Conservation (phyloP, 129 eudicot species). For the Arctium lappa region DNA sequence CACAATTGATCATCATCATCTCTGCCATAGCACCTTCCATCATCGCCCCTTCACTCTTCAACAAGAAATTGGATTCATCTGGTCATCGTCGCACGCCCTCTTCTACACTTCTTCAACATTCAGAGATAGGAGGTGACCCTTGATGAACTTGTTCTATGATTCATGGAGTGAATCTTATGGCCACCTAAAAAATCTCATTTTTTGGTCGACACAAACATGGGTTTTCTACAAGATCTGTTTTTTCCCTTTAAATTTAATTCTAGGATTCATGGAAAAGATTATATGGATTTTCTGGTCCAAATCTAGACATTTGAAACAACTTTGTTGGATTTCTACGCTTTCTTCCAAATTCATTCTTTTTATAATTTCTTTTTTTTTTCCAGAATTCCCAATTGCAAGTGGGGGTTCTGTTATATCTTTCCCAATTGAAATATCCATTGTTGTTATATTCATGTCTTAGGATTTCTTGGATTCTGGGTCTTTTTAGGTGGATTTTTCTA, state of each 20-base stretch:
- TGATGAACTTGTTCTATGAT: no score
- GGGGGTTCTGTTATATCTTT: neutral
- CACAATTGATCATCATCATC: no score
- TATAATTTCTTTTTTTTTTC: neutral
- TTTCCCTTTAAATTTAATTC: neutral
- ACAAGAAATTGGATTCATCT: no score
- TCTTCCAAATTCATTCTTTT: no score
- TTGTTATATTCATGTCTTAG: neutral
- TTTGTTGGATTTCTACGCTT: slow-evolving; percentile 18
- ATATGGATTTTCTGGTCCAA: slow-evolving; percentile 17
- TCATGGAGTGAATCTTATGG: no score
- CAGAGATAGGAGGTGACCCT: no score
- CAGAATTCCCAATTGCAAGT: no score
- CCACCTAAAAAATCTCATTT: slow-evolving; percentile 11
- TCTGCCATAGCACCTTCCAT: no score
- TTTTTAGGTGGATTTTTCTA: slow-evolving; percentile 2
- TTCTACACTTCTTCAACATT: no score
- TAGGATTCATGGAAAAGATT: slow-evolving; percentile 9
- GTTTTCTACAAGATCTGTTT: slow-evolving; percentile 29
- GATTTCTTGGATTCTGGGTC: slow-evolving; percentile 23
- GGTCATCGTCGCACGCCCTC: no score
- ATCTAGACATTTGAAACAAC: slow-evolving; percentile 23
- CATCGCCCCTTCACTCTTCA: no score
- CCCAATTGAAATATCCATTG: slow-evolving; percentile 13
- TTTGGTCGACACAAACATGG: slow-evolving; percentile 36